Conservation (phyloP, 257 asterid species). For the Voacanga thouarsii region DNA sequence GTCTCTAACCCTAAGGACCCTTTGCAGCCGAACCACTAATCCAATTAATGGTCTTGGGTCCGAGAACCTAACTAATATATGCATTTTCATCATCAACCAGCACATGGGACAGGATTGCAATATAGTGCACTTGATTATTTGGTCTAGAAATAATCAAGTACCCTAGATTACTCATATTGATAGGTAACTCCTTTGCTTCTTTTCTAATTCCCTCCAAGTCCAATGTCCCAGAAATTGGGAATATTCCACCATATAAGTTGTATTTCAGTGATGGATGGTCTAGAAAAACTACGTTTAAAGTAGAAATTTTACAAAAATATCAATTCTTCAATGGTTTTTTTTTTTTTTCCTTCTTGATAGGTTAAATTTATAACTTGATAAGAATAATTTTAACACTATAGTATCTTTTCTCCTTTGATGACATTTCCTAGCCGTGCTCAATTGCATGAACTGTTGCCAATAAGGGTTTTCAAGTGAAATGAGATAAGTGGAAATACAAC, state of each 20-base stretch:
- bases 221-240: background rate
- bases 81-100: constrained; percentile 26
- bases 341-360: too few species aligned
- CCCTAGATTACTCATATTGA: background rate
- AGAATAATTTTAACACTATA: background rate
- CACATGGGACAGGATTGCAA: constrained; percentile 33
- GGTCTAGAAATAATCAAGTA: background rate
- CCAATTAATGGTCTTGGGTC: constrained; percentile 28
- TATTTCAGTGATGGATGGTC: background rate
- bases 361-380: too few species aligned
- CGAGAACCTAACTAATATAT: constrained; percentile 36
- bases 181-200: background rate
- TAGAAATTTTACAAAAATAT: too few species aligned
- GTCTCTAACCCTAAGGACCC: constrained; percentile 27
- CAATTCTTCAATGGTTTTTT: too few species aligned
- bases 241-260: too few species aligned
- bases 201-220: background rate
- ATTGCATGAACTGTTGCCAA: background rate
- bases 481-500: constrained; percentile 17
- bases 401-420: background rate
- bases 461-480: background rate
- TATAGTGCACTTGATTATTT: background rate
- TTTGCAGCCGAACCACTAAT: constrained; percentile 15
- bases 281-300: background rate
- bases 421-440: background rate